These are phyloP conservation scores for Hanseniaspora thailandica DNA, from an alignment of 805 yeast genomes.

Conservation along the genomic window DNA sequence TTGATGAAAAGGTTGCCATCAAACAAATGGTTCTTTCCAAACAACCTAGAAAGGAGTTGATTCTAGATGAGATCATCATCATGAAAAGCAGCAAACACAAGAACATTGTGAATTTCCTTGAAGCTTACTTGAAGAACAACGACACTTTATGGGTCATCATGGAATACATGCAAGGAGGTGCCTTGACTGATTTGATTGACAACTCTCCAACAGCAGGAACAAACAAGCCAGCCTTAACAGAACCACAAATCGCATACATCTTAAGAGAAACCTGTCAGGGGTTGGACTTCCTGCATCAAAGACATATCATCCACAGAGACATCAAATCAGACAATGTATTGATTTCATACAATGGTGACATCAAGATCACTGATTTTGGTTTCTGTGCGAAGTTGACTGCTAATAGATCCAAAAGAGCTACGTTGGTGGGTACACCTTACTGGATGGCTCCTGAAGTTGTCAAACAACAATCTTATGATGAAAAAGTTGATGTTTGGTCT, in stretches of 20 bases:
- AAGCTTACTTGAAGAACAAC: conserved; percentile 69
- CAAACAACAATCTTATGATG: conserved; percentile 87
- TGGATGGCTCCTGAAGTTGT: conserved; percentile 99
- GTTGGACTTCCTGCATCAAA: conserved; percentile 77
- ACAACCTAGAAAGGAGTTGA: conserved; percentile 89
- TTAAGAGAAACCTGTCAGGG: conserved; percentile 87
- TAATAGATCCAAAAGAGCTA: conserved; percentile 77
- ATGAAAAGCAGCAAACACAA: conserved; percentile 94
- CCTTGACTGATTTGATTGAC: conserved; percentile 88
- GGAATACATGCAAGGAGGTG: conserved; percentile 99
- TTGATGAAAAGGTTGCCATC: conserved; percentile 72
- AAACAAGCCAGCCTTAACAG: conserved; percentile 40
- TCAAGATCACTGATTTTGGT: conserved; percentile 92
- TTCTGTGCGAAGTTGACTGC: conserved; percentile 91
- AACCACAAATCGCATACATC: conserved; percentile 82
- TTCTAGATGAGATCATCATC: conserved; percentile 88
- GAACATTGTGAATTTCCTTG: conserved; percentile 88
- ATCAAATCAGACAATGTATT: conserved; percentile 93
- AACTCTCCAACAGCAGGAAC: conserved; percentile 50
- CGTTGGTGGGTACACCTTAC: conserved; percentile 98
- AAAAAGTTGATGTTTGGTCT: conserved; percentile 97
- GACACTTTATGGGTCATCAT: conserved; percentile 94
- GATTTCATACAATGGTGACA: conserved; percentile 67
- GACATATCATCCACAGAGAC: conserved; percentile 90
- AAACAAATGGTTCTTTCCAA: conserved; percentile 87